Percentiles rank a stretch among this genome's conserved stretches.
Evolutionary conservation across 2,329 filamentous ascomycete genomes (phyloP).

Genomic region (Talaromyces atroroseus): DNA sequence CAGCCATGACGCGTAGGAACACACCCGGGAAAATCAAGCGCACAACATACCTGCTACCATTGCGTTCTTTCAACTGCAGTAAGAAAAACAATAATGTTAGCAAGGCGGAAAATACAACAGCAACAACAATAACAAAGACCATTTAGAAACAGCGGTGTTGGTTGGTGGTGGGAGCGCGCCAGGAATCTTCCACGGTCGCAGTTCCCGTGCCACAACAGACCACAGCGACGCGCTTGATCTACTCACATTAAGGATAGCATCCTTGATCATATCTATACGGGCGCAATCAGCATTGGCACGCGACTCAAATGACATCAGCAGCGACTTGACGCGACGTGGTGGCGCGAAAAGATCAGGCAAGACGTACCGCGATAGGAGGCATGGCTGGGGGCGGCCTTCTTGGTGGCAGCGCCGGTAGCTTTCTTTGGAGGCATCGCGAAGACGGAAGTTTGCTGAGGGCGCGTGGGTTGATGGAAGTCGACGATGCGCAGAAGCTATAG

Average conservation of each 20-base stretch:
- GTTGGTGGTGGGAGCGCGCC: constrained; percentile 17
- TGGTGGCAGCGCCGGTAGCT: constrained; percentile 50
- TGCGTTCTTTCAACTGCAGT: constrained; percentile 62
- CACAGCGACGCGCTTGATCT: constrained; percentile 36
- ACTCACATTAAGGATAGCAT: constrained; percentile 66
- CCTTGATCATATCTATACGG: constrained; percentile 64
- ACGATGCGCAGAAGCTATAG: neutral
- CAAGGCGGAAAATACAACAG: neutral
- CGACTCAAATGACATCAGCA: constrained; percentile 42
- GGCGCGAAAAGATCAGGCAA: constrained; percentile 39
- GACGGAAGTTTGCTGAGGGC: constrained; percentile 2
- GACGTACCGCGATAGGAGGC: constrained; percentile 62
- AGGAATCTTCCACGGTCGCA: too few relatives aligned
- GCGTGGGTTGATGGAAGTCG: constrained; percentile 2
- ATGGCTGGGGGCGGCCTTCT: constrained; percentile 57
- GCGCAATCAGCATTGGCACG: constrained; percentile 49
- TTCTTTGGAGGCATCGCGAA: constrained; percentile 62
- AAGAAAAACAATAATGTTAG: constrained; percentile 21
- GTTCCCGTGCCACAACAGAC: constrained; percentile 19
- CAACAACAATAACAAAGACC: neutral
- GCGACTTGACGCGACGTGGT: constrained; percentile 41
- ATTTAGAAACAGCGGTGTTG: neutral
- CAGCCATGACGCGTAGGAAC: constrained; percentile 17
- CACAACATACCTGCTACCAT: constrained; percentile 60
- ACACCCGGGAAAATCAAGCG: neutral